A percentile compares a stretch with the other conserved stretches of the same genome.
Conservation (phyloP, 2,329 filamentous ascomycete genomes). For the Xylaria sp. region DNA sequence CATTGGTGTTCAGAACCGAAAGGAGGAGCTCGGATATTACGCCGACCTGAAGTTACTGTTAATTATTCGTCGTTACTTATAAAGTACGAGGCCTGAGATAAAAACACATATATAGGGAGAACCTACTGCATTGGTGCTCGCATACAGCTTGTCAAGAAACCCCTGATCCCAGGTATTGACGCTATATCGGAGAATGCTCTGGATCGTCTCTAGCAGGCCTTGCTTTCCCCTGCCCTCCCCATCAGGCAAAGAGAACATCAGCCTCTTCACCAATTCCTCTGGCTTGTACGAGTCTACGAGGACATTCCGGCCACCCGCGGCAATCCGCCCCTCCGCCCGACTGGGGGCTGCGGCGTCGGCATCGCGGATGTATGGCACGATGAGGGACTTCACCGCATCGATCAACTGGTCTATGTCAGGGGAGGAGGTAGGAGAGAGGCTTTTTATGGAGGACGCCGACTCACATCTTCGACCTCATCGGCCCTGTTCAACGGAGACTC, state of each 20-base stretch:
- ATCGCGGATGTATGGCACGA: constrained; percentile 71
- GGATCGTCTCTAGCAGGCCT: constrained; percentile 72
- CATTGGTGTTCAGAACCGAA: constrained; percentile 87
- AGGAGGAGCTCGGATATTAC: constrained; percentile 84
- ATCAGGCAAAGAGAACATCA: constrained; percentile 61
- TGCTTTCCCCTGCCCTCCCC: constrained; percentile 64
- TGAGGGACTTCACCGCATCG: constrained; percentile 65
- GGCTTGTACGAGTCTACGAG: constrained; percentile 67
- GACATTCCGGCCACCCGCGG: constrained; percentile 49
- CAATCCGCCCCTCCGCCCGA: constrained; percentile 56
- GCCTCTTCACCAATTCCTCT: constrained; percentile 55
- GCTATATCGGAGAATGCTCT: constrained; percentile 76
- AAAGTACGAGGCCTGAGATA: background rate
- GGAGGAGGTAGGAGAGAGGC: background rate
- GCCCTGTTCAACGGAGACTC: constrained; percentile 40
- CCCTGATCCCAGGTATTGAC: constrained; percentile 99
- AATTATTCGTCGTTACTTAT: background rate
- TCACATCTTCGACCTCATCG: constrained; percentile 51
- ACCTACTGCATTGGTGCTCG: constrained; percentile 79
- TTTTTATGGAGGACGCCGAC: constrained; percentile 18
- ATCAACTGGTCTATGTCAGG: constrained; percentile 58
- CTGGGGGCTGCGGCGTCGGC: constrained; percentile 64
- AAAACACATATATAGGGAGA: background rate
- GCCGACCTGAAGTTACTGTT: constrained; percentile 66
- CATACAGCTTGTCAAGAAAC: constrained; percentile 93